Base-by-base conservation (phyloP, 2,329 filamentous ascomycete species). In the Penicillium capsulatum region DNA sequence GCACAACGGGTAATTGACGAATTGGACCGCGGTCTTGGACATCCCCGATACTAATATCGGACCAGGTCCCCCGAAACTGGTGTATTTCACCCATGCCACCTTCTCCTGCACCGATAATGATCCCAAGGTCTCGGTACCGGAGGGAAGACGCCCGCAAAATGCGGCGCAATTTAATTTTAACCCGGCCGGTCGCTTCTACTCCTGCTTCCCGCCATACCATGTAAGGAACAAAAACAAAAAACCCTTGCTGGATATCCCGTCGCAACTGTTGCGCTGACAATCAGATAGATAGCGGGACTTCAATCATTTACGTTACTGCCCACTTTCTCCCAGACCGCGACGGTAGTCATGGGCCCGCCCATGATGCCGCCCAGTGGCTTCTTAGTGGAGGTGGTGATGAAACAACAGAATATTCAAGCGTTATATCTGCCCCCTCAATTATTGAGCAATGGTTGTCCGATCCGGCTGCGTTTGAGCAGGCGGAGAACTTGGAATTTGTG, bases 71-170 rank as follows among this genome's bases (percentile, higher is more conserved):
- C 44, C 44, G 2, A 47, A 44, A 13, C 34, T 47, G n/a, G 41
- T 47, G 5, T 24, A 41, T 34, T 28, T 44, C 10, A 44, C 41
- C 4, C 44, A 47, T 28, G 34, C 38, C 8, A 24, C 37, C 11
- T 33, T 47, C 9, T 44, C 44, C 8, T 47, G 44, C 27, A 47
- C 44, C 6, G 44, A 47, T 29, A 47, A 44, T 27, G 44, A 47
- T 9, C 20, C 37, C 11, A 38, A 38, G n/a, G 32, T 47, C 2
- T 32, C 44, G 3, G 41, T 47, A 3, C 44, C 44, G 7, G 19
- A 44, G 17, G 44, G 44, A 16, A 35, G 44, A 22, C 30, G 19
- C 9, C 26, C 41, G 15, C 44, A 47, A 14, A 47, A 47, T 29
- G 31, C 37, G 3, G 17, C 31, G 2, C 31, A 36, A 17, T 47